Evolutionary conservation across 2,329 filamentous ascomycete species (phyloP).

Genomic region (Tolypocladium cylindrosporum): DNA sequence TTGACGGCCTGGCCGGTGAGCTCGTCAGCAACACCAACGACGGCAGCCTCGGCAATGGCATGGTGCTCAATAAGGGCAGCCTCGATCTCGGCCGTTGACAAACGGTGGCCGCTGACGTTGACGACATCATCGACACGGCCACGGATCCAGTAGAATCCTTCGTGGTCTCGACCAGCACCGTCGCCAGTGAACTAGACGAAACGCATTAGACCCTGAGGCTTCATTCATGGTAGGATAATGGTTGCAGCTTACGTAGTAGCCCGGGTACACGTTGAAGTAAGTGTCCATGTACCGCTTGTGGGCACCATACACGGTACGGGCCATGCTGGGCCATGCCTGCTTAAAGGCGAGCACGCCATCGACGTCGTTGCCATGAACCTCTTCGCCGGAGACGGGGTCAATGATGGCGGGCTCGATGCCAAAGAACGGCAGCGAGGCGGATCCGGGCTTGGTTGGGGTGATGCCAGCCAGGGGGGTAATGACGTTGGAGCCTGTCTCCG

Average conservation of each 20-base stretch:
- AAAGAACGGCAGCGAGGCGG: slow-evolving; percentile 94
- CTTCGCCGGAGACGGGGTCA: slow-evolving; percentile 88
- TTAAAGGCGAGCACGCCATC: slow-evolving; percentile 96
- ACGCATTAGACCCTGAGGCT: neutral
- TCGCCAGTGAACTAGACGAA: slow-evolving; percentile 69
- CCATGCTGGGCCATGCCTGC: slow-evolving; percentile 97
- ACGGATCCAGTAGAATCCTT: slow-evolving; percentile 99
- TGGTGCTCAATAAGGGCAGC: slow-evolving; percentile 90
- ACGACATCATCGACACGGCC: slow-evolving; percentile 97
- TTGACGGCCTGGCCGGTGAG: slow-evolving; percentile 96
- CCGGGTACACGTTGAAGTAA: slow-evolving; percentile 94
- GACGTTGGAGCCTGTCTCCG: slow-evolving; percentile 93
- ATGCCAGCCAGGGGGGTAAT: slow-evolving; percentile 89
- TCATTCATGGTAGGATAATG: neutral
- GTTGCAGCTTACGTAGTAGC: slow-evolving; percentile 77
- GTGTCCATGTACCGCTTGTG: slow-evolving; percentile 99
- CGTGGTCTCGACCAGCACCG: slow-evolving; percentile 89
- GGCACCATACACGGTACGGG: slow-evolving; percentile 91
- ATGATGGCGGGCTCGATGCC: slow-evolving; percentile 97
- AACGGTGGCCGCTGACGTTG: slow-evolving; percentile 91
- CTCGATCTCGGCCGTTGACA: slow-evolving; percentile 97
- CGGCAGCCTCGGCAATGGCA: slow-evolving; percentile 84
- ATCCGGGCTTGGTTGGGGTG: slow-evolving; percentile 93
- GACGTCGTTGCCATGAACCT: slow-evolving; percentile 90
- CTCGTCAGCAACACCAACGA: slow-evolving; percentile 88